phyloP scores from a whole-genome alignment of 345 rosid species.

The thale cress (Arabidopsis thaliana) region TAIR10.1 NC_003075.7:11182501-11183000 shows the following conservation, averaged over 20 bases:
- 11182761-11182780: slow-evolving; percentile 12
- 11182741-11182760: slow-evolving; percentile 3
- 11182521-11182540: slow-evolving; percentile 46
- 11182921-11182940: slow-evolving; percentile 46
- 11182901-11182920: slow-evolving; percentile 47
- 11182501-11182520: slow-evolving; percentile 46
- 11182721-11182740: neutral
- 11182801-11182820: slow-evolving; percentile 46
- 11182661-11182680: neutral
- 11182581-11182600: slow-evolving; percentile 47
- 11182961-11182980: slow-evolving; percentile 47
- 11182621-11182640: slow-evolving; percentile 15
- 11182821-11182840: slow-evolving; percentile 50
- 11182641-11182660: slow-evolving; percentile 17
- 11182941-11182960: slow-evolving; percentile 50
- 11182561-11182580: slow-evolving; percentile 44
- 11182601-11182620: slow-evolving; percentile 43
- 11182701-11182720: slow-evolving; percentile 34
- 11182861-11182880: slow-evolving; percentile 47
- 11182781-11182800: slow-evolving; percentile 35
- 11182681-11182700: neutral
- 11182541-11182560: slow-evolving; percentile 45
- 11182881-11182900: slow-evolving; percentile 51
- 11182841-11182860: slow-evolving; percentile 48
- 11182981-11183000: slow-evolving; percentile 49